Conservation (phyloP, 306 rosid genomes). For the Vigna angularis region DNA sequence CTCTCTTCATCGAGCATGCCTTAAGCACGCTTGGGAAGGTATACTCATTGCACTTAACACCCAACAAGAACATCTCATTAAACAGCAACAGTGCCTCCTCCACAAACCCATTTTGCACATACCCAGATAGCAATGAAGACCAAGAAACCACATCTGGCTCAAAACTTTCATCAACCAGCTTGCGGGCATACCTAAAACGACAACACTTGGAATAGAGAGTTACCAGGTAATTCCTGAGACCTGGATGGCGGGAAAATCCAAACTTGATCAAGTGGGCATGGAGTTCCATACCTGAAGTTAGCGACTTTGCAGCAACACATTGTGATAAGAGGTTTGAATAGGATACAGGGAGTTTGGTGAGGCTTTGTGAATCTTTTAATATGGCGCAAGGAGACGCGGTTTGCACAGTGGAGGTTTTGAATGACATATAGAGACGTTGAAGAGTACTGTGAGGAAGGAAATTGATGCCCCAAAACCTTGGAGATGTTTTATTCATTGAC, state of each 20-base stretch:
- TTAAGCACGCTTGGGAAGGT: slow-evolving; percentile 78
- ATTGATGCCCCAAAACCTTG: neutral
- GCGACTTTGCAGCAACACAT: slow-evolving; percentile 62
- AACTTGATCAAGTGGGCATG: slow-evolving; percentile 74
- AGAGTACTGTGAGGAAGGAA: neutral
- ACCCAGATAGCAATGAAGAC: slow-evolving; percentile 90
- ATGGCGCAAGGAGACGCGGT: neutral
- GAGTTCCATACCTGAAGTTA: slow-evolving; percentile 60
- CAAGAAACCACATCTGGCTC: slow-evolving; percentile 74
- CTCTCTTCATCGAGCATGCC: slow-evolving; percentile 70
- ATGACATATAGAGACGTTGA: slow-evolving; percentile 8
- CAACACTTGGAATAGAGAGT: slow-evolving; percentile 58
- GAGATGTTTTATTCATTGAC: slow-evolving; percentile 21
- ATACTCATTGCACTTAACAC: slow-evolving; percentile 72
- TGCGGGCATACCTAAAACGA: slow-evolving; percentile 63
- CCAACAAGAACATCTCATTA: slow-evolving; percentile 63
- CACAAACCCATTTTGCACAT: slow-evolving; percentile 68
- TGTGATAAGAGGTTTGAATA: slow-evolving; percentile 61
- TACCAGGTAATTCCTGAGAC: slow-evolving; percentile 58
- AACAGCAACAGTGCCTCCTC: slow-evolving; percentile 68
- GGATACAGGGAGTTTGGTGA: slow-evolving; percentile 38
- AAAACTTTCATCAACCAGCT: slow-evolving; percentile 64
- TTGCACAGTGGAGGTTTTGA: slow-evolving; percentile 1
- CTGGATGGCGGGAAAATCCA: slow-evolving; percentile 57
- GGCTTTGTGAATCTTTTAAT: slow-evolving; percentile 21